phyloP scores from a whole-genome alignment of 2,329 filamentous ascomycete species.

The Fusarium solani-melongenae region DNA sequence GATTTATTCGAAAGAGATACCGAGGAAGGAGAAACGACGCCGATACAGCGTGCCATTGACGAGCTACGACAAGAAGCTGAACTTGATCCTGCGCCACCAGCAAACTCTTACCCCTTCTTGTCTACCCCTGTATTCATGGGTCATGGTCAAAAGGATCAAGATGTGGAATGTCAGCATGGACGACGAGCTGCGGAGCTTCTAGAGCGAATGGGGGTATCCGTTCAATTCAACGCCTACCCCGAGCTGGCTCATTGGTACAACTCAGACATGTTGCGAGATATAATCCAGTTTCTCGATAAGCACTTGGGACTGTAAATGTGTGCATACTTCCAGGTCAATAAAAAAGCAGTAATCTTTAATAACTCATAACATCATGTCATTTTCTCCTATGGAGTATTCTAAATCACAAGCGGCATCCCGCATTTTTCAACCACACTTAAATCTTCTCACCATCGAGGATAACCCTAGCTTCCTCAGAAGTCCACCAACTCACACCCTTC shows the following conservation, averaged over 20 bases:
- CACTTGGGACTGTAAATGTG: background rate
- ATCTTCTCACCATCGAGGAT: conserved; percentile 75
- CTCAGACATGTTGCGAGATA: conserved; percentile 52
- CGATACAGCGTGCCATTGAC: conserved; percentile 36
- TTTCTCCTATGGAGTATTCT: conserved; percentile 16
- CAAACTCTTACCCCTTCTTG: conserved; percentile 25
- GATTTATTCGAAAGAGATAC: conserved; percentile 34
- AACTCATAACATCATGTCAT: conserved; percentile 33
- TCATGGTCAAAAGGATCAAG: conserved; percentile 56
- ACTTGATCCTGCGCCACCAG: conserved; percentile 11
- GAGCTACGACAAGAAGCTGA: conserved; percentile 45
- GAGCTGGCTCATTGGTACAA: conserved; percentile 60
- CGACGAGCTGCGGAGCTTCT: conserved; percentile 49
- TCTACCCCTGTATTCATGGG: conserved; percentile 57
- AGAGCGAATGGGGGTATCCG: conserved; percentile 46
- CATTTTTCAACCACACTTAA: conserved; percentile 40
- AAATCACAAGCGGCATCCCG: background rate
- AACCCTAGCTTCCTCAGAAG: conserved; percentile 77
- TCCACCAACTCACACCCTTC: conserved; percentile 87
- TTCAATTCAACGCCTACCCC: conserved; percentile 53
- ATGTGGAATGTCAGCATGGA: conserved; percentile 53
- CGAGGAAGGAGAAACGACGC: conserved; percentile 3
- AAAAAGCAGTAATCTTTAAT: background rate
- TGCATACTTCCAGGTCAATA: background rate
- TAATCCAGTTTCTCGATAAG: conserved; percentile 47